phyloP scores from a whole-genome alignment of 73 alveolate species.

The Paramecium primaurelia region DNA sequence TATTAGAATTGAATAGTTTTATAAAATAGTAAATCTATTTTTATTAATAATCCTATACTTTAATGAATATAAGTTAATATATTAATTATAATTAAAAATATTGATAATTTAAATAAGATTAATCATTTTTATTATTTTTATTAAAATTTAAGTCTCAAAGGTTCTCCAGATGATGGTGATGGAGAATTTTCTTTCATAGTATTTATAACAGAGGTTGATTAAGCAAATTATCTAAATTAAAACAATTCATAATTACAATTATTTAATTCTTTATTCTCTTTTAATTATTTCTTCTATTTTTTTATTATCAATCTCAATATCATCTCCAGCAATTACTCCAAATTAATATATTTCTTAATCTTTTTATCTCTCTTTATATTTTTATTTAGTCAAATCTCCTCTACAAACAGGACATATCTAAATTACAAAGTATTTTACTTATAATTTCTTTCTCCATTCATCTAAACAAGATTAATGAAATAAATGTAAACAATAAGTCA shows the following conservation, averaged over 20 bases:
- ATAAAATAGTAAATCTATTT: background rate
- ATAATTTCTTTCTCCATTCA: background rate
- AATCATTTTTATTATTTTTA: background rate
- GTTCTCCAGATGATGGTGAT: background rate
- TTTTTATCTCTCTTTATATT: background rate
- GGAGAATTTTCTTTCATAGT: background rate
- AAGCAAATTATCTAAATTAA: background rate
- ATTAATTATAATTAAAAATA: too few species aligned
- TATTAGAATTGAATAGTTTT: background rate
- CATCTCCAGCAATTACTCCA: background rate
- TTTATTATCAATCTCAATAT: background rate
- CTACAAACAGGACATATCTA: background rate
- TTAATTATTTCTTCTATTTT: background rate
- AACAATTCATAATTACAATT: background rate
- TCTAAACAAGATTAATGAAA: conserved; percentile 5
- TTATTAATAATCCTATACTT: too few species aligned
- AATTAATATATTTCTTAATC: background rate
- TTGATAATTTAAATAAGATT: too few species aligned
- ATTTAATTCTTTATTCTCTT: background rate
- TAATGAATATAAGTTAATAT: too few species aligned
- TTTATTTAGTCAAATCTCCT: background rate
- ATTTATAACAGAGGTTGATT: background rate
- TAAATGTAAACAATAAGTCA: background rate
- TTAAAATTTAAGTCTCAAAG: background rate
- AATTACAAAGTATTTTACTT: background rate